phyloP scores from a whole-genome alignment of 2,329 filamentous ascomycete genomes.

The Phyllosticta citrichinensis region DNA sequence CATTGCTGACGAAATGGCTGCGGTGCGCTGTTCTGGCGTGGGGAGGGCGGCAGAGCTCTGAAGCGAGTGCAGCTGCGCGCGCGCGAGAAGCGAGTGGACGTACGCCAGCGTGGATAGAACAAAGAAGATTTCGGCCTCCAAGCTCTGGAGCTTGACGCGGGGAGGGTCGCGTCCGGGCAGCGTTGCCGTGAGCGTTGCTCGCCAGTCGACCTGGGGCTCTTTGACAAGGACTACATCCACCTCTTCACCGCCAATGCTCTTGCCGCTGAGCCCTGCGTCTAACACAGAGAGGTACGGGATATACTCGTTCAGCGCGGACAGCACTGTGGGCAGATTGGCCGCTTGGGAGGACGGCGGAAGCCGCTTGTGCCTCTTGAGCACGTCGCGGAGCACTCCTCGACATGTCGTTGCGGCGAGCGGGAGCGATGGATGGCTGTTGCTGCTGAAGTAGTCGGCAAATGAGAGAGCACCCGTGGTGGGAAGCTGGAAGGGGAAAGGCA shows the following conservation, averaged over 20 bases:
- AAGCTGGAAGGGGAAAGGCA: constrained; percentile 84
- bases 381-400: constrained; percentile 71
- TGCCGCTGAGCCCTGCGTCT: constrained; percentile 56
- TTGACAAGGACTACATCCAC: constrained; percentile 59
- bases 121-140: constrained; percentile 80
- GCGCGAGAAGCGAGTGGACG: constrained; percentile 61
- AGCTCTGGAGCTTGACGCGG: constrained; percentile 58
- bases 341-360: constrained; percentile 62
- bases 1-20: constrained; percentile 63
- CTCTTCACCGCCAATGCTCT: constrained; percentile 44
- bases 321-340: constrained; percentile 59
- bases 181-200: constrained; percentile 62
- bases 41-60: constrained; percentile 46
- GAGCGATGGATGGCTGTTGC: constrained; percentile 79
- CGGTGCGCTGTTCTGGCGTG: constrained; percentile 55
- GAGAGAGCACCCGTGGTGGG: constrained; percentile 84
- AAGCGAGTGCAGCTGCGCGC: constrained; percentile 61
- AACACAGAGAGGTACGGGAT: constrained; percentile 75
- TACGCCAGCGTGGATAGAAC: constrained; percentile 67
- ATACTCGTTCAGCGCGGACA: constrained; percentile 63
- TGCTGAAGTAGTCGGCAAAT: constrained; percentile 67
- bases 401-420: constrained; percentile 73
- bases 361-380: constrained; percentile 81
- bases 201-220: constrained; percentile 67
- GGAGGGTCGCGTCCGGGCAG: constrained; percentile 49